Evolutionary conservation across 2,329 filamentous ascomycete species (phyloP).

Genomic region (Pseudocercospora ulei): DNA sequence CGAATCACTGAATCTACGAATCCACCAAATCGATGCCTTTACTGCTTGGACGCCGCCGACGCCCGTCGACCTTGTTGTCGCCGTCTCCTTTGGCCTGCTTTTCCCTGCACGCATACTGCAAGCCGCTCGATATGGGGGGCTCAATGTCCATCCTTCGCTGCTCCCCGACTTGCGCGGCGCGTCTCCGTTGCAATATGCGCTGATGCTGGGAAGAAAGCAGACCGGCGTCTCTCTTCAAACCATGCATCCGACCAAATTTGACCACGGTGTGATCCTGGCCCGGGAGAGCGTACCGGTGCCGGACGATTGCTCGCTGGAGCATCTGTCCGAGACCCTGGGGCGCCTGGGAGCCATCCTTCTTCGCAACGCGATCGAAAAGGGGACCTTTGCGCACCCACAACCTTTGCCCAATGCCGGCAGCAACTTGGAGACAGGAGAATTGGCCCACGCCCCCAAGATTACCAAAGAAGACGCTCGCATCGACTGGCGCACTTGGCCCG

Average conservation of each 20-base stretch:
- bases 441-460: conserved; percentile 61
- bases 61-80: conserved; percentile 63
- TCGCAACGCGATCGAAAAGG: conserved; percentile 51
- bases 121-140: conserved; percentile 65
- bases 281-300: conserved; percentile 52
- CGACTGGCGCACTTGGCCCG: conserved; percentile 48
- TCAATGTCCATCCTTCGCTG: conserved; percentile 89
- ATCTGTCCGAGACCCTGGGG: conserved; percentile 50
- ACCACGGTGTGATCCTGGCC: conserved; percentile 64
- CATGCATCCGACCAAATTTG: conserved; percentile 64
- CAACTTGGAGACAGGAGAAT: conserved; percentile 22
- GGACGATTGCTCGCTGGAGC: conserved; percentile 39
- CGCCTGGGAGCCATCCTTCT: conserved; percentile 62
- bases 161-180: conserved; percentile 69
- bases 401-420: conserved; percentile 11
- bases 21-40: conserved; percentile 74
- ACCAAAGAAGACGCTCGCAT: conserved; percentile 54
- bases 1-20: conserved; percentile 51
- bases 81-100: conserved; percentile 88
- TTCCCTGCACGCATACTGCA: conserved; percentile 67
- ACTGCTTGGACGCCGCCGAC: conserved; percentile 63
- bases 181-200: conserved; percentile 75
- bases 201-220: conserved; percentile 51
- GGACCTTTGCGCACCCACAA: conserved; percentile 55
- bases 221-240: conserved; percentile 84